phyloP scores from a whole-genome alignment of 192 early-diverging fungal species.

The Glomus cerebriforme region DNA sequence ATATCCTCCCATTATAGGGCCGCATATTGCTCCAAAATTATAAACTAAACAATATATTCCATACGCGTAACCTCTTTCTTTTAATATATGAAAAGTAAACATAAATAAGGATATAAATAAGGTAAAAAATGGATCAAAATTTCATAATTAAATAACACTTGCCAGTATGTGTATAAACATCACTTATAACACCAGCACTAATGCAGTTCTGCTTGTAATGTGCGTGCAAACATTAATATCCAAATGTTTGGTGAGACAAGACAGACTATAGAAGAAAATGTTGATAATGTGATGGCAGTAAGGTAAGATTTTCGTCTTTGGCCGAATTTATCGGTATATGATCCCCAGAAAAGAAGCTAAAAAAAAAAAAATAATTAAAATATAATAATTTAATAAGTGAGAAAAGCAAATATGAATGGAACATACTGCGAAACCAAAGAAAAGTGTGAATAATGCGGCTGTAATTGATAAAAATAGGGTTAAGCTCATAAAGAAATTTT shows the following conservation, averaged over 20 bases:
- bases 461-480: too few relatives aligned
- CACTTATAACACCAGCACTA: constrained; percentile 43
- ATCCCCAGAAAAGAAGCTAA: constrained; percentile 45
- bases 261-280: constrained; percentile 38
- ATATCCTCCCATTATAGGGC: not conserved
- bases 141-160: not conserved
- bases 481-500: too few relatives aligned
- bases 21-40: not conserved
- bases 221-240: constrained; percentile 42
- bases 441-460: too few relatives aligned
- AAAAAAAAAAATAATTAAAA: constrained; percentile 10
- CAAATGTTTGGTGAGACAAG: constrained; percentile 42
- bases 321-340: constrained; percentile 41
- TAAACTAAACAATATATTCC: not conserved
- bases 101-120: too few relatives aligned
- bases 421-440: too few relatives aligned
- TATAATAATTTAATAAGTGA: too few relatives aligned
- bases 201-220: constrained; percentile 40
- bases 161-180: constrained; percentile 32
- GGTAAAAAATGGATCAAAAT: not conserved
- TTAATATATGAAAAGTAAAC: not conserved
- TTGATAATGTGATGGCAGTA: constrained; percentile 40
- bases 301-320: constrained; percentile 43
- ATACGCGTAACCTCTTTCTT: not conserved
- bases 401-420: too few relatives aligned